These are phyloP conservation scores for Raffaelea ambrosiae DNA, from an alignment of 2,329 filamentous ascomycete genomes.

Conservation along the genomic window DNA sequence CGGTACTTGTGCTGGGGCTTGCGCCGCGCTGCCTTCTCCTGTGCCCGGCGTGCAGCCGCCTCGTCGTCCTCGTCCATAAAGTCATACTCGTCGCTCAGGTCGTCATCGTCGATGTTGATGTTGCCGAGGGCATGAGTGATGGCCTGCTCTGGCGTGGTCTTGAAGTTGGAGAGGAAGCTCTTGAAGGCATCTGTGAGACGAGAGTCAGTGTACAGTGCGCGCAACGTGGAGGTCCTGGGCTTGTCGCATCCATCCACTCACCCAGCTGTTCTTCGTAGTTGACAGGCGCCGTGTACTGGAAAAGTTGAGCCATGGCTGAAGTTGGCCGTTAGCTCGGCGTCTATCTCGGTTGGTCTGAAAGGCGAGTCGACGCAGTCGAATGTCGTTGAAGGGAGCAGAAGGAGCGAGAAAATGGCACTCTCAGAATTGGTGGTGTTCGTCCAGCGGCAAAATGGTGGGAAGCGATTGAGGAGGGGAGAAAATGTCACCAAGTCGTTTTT, in stretches of 20 bases:
- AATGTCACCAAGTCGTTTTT: background rate
- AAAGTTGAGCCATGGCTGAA: constrained; percentile 64
- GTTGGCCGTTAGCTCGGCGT: background rate
- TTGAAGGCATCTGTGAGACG: constrained; percentile 61
- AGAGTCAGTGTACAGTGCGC: too few species aligned
- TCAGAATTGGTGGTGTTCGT: background rate
- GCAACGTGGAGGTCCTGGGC: too few species aligned
- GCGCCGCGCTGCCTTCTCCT: constrained; percentile 38
- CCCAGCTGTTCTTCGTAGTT: constrained; percentile 83
- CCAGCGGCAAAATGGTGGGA: constrained; percentile 3
- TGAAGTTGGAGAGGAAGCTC: constrained; percentile 82
- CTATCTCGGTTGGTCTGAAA: constrained; percentile 1
- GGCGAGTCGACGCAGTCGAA: constrained; percentile 4
- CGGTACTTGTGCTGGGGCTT: constrained; percentile 77
- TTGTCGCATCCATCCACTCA: constrained; percentile 30
- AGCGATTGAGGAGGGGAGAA: constrained; percentile 2
- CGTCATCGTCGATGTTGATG: constrained; percentile 80
- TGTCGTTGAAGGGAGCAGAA: too few species aligned
- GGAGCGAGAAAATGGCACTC: background rate
- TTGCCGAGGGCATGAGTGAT: constrained; percentile 76
- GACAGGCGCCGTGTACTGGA: constrained; percentile 68
- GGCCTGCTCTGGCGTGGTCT: constrained; percentile 61
- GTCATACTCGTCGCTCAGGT: constrained; percentile 82
- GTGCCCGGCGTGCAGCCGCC: constrained; percentile 39
- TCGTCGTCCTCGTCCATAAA: constrained; percentile 79